Percentiles rank a stretch among this genome's conserved stretches.
Evolutionary conservation across 177 flowering plant genomes (phyloP).

Genomic region (Tripterygium wilfordii): DNA sequence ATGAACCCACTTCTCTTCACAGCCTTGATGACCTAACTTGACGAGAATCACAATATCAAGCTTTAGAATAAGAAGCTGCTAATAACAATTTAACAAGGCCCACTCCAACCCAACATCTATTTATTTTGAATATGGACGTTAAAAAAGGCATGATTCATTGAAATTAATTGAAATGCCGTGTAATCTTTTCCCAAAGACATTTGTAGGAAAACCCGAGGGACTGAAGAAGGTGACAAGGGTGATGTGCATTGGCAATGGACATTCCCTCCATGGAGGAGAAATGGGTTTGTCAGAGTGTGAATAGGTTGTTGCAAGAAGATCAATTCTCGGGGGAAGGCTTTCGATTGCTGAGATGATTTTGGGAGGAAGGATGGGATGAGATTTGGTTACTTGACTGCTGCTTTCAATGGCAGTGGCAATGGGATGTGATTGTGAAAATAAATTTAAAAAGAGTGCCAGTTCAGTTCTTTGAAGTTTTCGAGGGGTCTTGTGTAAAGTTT

Average conservation of each 20-base stretch:
- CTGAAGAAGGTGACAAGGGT: conserved; percentile 49
- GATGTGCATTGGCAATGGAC: conserved; percentile 45
- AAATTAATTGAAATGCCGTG: conserved; percentile 29
- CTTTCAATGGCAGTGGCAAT: conserved; percentile 6
- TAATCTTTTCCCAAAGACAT: conserved; percentile 37
- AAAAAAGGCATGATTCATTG: conserved; percentile 53
- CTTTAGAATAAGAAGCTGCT: no score
- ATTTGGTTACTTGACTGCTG: conserved; percentile 38
- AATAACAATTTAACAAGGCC: no score
- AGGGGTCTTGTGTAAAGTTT: no score
- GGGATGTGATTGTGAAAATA: conserved; percentile 2
- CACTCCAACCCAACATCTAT: no score
- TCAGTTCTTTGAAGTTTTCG: no score
- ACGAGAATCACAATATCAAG: no score
- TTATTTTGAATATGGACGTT: conserved; percentile 35
- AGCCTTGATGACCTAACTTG: no score
- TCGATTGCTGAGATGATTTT: conserved; percentile 31
- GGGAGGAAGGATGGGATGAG: conserved; percentile 18
- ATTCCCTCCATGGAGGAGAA: conserved; percentile 79
- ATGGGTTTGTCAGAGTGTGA: conserved; percentile 16
- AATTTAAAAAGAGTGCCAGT: background rate
- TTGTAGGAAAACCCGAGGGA: conserved; percentile 33
- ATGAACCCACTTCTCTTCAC: no score
- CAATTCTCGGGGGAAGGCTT: conserved; percentile 19
- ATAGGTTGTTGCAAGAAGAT: conserved; percentile 6